Evolutionary conservation across 2,329 filamentous ascomycete species (phyloP).

Genomic region (Phoma herbarum): DNA sequence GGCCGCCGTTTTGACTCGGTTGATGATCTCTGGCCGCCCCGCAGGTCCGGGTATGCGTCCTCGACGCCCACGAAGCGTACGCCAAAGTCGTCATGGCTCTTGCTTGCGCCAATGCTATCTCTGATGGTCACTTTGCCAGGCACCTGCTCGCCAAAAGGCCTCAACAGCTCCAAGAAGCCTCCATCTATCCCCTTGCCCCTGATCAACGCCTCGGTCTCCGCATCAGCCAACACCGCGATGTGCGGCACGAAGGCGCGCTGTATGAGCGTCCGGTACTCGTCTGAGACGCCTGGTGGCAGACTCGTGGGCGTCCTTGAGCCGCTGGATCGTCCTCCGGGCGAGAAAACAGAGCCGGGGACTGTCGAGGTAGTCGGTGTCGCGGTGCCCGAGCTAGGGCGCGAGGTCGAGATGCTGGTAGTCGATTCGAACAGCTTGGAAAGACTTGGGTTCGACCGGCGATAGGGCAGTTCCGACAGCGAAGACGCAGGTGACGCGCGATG

Average conservation of each 20-base stretch:
- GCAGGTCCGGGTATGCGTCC: constrained; percentile 56
- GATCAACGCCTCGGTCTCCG: constrained; percentile 82
- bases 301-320: constrained; percentile 52
- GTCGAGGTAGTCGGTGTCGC: constrained; percentile 53
- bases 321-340: constrained; percentile 50
- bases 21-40: constrained; percentile 38
- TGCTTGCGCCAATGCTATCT: constrained; percentile 86
- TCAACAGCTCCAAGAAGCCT: constrained; percentile 83
- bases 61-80: constrained; percentile 83
- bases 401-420: constrained; percentile 56
- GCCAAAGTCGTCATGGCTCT: constrained; percentile 87
- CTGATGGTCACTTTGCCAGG: constrained; percentile 88
- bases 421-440: constrained; percentile 63
- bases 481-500: constrained; percentile 65
- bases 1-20: constrained; percentile 44
- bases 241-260: constrained; percentile 88
- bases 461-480: constrained; percentile 67
- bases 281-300: constrained; percentile 55
- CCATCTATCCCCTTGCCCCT: constrained; percentile 83
- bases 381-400: constrained; percentile 53
- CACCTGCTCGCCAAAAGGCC: constrained; percentile 89
- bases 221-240: constrained; percentile 85
- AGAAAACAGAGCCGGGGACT: constrained; percentile 55
- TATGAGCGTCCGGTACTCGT: constrained; percentile 71
- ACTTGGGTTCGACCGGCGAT: constrained; percentile 62